These are phyloP conservation scores for Teratosphaeria pseudoeucalypti DNA, from an alignment of 2,329 filamentous ascomycete genomes.

Conservation along the genomic window DNA sequence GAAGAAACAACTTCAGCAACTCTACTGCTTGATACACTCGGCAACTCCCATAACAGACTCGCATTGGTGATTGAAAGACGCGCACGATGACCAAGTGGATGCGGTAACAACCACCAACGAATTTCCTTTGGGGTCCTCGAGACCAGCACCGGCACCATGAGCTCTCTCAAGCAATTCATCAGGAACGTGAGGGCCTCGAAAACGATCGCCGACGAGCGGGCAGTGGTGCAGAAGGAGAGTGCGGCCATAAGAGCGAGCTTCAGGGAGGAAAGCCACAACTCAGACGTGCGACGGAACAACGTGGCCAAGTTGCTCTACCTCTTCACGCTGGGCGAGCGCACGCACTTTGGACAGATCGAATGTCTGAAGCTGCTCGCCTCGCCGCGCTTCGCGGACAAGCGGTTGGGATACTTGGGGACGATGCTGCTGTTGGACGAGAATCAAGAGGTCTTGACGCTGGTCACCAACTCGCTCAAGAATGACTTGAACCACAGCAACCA, in stretches of 20 bases:
- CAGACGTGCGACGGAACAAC: conserved; percentile 89
- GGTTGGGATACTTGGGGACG: conserved; percentile 87
- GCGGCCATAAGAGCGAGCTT: conserved; percentile 96
- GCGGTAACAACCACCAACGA: not conserved
- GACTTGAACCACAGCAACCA: conserved; percentile 87
- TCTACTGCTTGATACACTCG: not conserved
- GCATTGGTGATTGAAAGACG: not conserved
- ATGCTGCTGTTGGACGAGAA: conserved; percentile 96
- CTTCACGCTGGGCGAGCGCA: conserved; percentile 93
- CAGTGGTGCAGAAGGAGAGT: conserved; percentile 98
- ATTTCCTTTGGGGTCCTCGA: conserved; percentile 2
- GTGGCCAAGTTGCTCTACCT: conserved; percentile 97
- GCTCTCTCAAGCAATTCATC: conserved; percentile 77
- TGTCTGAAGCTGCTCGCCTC: conserved; percentile 95
- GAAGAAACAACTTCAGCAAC: not conserved
- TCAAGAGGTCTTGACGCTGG: conserved; percentile 91
- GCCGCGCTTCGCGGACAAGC: conserved; percentile 94
- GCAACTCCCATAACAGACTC: not conserved
- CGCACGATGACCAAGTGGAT: not conserved
- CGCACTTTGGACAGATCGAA: conserved; percentile 98
- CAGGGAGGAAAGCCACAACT: conserved; percentile 89
- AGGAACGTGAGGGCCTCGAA: conserved; percentile 97
- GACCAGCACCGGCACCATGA: conserved; percentile 3
- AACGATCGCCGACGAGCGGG: conserved; percentile 96
- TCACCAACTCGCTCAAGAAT: conserved; percentile 98